phyloP scores from a whole-genome alignment of 495 filamentous ascomycete genomes.

The Penicillium salamii region DNA sequence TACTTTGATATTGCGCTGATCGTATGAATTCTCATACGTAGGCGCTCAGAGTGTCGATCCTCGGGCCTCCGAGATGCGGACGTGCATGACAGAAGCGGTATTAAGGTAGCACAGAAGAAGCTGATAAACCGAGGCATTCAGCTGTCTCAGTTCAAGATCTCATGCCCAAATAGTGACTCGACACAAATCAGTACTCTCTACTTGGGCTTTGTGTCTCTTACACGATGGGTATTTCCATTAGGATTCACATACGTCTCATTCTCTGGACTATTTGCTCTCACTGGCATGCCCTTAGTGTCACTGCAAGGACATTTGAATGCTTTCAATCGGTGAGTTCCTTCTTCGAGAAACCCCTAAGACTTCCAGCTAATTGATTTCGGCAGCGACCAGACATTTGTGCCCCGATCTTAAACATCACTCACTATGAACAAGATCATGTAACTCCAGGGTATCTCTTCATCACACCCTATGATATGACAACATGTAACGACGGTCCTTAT shows the following conservation, averaged over 20 bases:
- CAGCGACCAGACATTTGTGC: constrained; percentile 2
- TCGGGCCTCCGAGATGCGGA: not conserved
- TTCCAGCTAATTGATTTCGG: not conserved
- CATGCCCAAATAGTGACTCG: too few species aligned
- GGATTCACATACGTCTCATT: not conserved
- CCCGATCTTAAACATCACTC: not conserved
- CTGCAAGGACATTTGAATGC: not conserved
- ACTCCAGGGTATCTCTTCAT: not conserved
- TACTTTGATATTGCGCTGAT: too few species aligned
- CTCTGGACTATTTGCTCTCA: not conserved
- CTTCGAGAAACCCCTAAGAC: too few species aligned
- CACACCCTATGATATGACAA: not conserved
- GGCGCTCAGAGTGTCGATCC: not conserved
- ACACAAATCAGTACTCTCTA: not conserved
- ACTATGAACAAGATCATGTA: not conserved
- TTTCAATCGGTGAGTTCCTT: not conserved
- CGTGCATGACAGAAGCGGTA: not conserved
- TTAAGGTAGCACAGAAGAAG: not conserved
- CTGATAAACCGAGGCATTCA: not conserved
- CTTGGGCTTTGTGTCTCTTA: not conserved
- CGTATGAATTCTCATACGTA: not conserved
- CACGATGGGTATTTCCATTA: not conserved
- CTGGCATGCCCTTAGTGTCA: not conserved
- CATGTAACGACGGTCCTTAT: not conserved
- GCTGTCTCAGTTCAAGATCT: too few species aligned